These are phyloP conservation scores for Rhinocladiella mackenziei DNA, from an alignment of 2,329 filamentous ascomycete genomes.

Conservation along the genomic window DNA sequence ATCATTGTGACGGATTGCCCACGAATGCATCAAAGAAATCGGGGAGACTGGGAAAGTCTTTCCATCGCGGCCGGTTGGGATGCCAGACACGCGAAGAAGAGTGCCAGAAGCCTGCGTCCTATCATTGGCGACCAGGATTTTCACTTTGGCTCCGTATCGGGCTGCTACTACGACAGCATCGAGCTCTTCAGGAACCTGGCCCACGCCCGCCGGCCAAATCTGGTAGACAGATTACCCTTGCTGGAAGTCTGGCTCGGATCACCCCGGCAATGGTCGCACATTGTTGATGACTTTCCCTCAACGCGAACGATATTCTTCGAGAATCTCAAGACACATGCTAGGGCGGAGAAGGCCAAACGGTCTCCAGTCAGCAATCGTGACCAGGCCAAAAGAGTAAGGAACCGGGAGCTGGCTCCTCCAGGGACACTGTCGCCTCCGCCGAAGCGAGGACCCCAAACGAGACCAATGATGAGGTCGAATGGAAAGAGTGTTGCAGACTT, in stretches of 20 bases:
- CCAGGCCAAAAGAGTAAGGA: conserved; percentile 16
- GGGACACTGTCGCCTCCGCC: conserved; percentile 17
- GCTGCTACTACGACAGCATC: conserved; percentile 25
- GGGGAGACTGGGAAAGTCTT: conserved; percentile 25
- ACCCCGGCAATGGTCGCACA: conserved; percentile 27
- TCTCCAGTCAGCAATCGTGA: conserved; percentile 7
- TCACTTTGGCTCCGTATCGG: conserved; percentile 21
- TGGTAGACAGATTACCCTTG: conserved; percentile 17
- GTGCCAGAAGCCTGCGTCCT: conserved; percentile 31
- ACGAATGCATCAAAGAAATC: conserved; percentile 29
- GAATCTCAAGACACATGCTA: conserved; percentile 14
- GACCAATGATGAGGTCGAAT: conserved; percentile 7
- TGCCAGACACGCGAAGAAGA: conserved; percentile 26
- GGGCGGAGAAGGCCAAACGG: not conserved
- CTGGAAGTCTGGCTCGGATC: conserved; percentile 27
- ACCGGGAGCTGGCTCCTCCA: conserved; percentile 9
- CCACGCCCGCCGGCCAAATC: conserved; percentile 9
- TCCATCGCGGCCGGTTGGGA: conserved; percentile 34
- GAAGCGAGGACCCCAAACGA: conserved; percentile 11
- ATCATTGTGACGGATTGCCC: conserved; percentile 37
- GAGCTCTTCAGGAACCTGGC: conserved; percentile 12
- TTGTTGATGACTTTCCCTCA: conserved; percentile 30
- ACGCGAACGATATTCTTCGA: conserved; percentile 30
- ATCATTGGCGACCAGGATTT: conserved; percentile 33
- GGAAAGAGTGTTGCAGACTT: conserved; percentile 13